Conservation (phyloP, 2,329 filamentous ascomycete species). For the Lasiodiplodia sp. region DNA sequence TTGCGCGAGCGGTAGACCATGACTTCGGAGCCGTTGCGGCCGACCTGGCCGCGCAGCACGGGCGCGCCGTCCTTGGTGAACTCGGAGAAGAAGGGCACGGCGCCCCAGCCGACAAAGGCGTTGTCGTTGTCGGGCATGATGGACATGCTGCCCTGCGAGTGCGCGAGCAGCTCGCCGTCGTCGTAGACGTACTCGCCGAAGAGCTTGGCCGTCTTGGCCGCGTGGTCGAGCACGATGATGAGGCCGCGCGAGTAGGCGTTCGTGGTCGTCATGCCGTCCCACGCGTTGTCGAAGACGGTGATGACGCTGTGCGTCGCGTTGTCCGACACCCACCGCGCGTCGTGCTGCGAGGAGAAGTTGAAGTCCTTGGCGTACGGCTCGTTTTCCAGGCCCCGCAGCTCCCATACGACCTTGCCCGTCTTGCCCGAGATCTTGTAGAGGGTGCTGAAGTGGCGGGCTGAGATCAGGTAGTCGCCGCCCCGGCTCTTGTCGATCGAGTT, state of each 20-base stretch:
- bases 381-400: slow-evolving; percentile 42
- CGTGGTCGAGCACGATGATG: neutral
- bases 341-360: slow-evolving; percentile 60
- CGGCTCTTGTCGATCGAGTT: slow-evolving; percentile 62
- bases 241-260: slow-evolving; percentile 34
- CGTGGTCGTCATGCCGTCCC: slow-evolving; percentile 54
- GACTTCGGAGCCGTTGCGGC: no score
- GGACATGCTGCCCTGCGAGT: slow-evolving; percentile 62
- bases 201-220: no score
- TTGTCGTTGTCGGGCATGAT: slow-evolving; percentile 59
- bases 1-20: no score
- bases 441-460: slow-evolving; percentile 57
- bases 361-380: slow-evolving; percentile 48
- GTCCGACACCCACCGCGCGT: slow-evolving; percentile 57
- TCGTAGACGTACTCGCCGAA: no score
- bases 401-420: slow-evolving; percentile 51
- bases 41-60: no score
- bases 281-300: slow-evolving; percentile 63
- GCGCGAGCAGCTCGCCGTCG: slow-evolving; percentile 42
- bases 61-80: no score
- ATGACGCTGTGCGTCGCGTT: slow-evolving; percentile 57
- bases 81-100: slow-evolving; percentile 50
- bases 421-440: slow-evolving; percentile 56
- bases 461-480: slow-evolving; percentile 62
- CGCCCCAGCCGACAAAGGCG: slow-evolving; percentile 64